Percentiles rank a stretch among this genome's conserved stretches.
phyloP scores from a whole-genome alignment of 331 rosid species.

The Telfairia occidentalis region DNA sequence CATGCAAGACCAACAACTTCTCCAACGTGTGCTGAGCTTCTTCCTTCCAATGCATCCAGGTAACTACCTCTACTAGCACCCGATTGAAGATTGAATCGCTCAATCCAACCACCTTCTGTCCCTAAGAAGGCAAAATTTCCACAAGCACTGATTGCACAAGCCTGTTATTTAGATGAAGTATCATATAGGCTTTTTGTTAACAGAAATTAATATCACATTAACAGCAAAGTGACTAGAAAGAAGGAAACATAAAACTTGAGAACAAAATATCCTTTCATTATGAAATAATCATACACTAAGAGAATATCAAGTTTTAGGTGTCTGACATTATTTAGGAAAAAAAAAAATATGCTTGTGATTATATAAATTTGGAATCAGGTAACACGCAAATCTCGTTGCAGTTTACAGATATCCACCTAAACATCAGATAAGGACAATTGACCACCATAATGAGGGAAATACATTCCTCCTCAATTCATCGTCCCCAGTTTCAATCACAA shows the following conservation, averaged over 20 bases:
- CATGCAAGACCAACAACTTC: conserved; percentile 94
- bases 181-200: not conserved
- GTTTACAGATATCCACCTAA: not conserved
- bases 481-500: not conserved
- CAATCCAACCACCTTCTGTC: conserved; percentile 93
- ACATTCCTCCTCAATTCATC: not conserved
- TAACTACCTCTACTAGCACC: conserved; percentile 81
- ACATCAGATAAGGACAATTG: not conserved
- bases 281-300: not conserved
- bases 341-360: not conserved
- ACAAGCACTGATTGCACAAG: conserved; percentile 86
- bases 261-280: not conserved
- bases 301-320: not conserved
- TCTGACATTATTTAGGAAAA: not conserved
- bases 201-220: conserved; percentile 4
- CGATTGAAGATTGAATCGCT: conserved; percentile 88
- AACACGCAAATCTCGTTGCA: not conserved
- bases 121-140: conserved; percentile 89
- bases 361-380: not conserved
- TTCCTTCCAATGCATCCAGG: conserved; percentile 40
- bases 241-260: not conserved
- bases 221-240: not conserved
- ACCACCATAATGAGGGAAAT: not conserved
- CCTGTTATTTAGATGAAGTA: conserved; percentile 36
- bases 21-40: conserved; percentile 61